Conservation (phyloP, 2,329 filamentous ascomycete species). For the Pseudogymnoascus sp. region DNA sequence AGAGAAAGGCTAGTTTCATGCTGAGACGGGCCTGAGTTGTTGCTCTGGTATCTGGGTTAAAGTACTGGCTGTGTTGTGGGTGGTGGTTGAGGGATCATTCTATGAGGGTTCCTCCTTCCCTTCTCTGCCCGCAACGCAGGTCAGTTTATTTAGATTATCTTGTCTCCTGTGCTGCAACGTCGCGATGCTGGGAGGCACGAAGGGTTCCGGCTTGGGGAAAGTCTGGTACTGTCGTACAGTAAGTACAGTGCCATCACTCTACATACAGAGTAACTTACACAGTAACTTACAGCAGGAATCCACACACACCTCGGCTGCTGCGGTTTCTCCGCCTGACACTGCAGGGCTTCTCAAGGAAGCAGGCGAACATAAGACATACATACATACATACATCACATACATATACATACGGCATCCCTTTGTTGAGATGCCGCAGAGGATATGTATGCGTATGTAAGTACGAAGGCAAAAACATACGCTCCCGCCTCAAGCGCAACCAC, state of each 20-base stretch:
- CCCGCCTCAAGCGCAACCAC: no score
- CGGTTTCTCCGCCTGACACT: background rate
- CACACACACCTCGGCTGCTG: slow-evolving; percentile 2
- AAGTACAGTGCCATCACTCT: background rate
- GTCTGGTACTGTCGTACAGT: background rate
- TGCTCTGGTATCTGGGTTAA: background rate
- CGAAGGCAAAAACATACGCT: background rate
- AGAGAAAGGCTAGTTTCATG: background rate
- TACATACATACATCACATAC: background rate
- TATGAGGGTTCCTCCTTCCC: background rate
- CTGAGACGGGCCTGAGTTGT: background rate
- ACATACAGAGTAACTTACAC: background rate
- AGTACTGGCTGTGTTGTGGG: background rate
- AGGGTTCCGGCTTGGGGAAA: background rate
- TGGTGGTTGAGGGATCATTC: background rate
- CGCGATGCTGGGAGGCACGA: background rate
- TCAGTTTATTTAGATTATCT: background rate
- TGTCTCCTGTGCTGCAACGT: background rate
- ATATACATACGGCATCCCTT: background rate
- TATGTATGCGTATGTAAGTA: background rate
- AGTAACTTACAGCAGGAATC: background rate
- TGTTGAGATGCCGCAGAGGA: background rate
- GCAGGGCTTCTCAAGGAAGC: background rate
- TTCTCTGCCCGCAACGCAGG: background rate
- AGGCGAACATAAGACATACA: background rate